Percentiles rank a stretch among this genome's conserved stretches.
Conservation (phyloP, 2,329 filamentous ascomycete genomes). For the Alternaria panax region DNA sequence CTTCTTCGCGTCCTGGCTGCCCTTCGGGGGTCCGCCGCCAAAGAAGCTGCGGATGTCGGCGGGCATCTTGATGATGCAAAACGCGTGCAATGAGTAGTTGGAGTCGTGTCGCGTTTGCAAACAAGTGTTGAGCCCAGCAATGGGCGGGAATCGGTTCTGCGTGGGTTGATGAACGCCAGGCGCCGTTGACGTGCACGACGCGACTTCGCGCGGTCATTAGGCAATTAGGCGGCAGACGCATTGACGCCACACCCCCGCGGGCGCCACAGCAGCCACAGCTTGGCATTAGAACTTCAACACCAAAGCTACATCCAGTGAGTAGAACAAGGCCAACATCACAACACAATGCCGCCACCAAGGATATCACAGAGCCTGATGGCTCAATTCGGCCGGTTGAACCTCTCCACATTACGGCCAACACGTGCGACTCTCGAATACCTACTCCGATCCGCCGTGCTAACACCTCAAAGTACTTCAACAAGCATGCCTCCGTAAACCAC, state of each 20-base stretch:
- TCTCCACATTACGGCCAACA: slow-evolving; percentile 33
- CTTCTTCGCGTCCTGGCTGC: slow-evolving; percentile 49
- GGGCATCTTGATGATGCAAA: slow-evolving; percentile 66
- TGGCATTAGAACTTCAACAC: slow-evolving; percentile 37
- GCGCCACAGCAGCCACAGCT: slow-evolving; percentile 22
- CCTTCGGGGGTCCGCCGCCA: slow-evolving; percentile 73
- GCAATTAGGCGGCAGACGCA: slow-evolving; percentile 17
- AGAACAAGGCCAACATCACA: slow-evolving; percentile 11
- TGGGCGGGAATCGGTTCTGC: slow-evolving; percentile 3
- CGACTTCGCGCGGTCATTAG: slow-evolving; percentile 25
- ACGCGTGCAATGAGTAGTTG: neutral
- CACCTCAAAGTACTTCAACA: slow-evolving; percentile 25
- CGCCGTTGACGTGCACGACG: slow-evolving; percentile 27
- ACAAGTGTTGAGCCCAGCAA: slow-evolving; percentile 1
- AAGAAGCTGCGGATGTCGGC: slow-evolving; percentile 91
- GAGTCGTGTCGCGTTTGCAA: neutral
- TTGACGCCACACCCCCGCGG: slow-evolving; percentile 15
- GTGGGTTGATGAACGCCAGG: slow-evolving; percentile 9
- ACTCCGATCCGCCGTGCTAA: slow-evolving; percentile 16
- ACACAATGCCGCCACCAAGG: slow-evolving; percentile 52
- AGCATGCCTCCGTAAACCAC: slow-evolving; percentile 40
- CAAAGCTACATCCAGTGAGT: neutral
- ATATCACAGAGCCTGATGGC: slow-evolving; percentile 45
- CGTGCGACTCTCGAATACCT: slow-evolving; percentile 26
- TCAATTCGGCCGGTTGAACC: slow-evolving; percentile 42